phyloP scores from a whole-genome alignment of 2,329 filamentous ascomycete genomes.

The Pseudocercospora fuligena region DNA sequence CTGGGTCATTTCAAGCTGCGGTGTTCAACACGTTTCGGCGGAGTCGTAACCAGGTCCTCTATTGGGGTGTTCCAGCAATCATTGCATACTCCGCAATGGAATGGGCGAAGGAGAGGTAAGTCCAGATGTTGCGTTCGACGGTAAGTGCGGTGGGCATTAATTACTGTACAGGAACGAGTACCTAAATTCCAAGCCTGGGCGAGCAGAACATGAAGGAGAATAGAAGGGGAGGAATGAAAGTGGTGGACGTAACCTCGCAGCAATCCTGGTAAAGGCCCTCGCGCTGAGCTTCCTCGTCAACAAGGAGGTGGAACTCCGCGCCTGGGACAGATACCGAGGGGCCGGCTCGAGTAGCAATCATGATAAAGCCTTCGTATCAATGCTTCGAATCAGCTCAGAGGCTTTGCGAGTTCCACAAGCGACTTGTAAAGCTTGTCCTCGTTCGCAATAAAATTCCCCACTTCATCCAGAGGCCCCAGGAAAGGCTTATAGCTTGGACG shows the following conservation, averaged over 20 bases:
- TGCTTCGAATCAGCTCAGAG: too few relatives aligned
- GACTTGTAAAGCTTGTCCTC: neutral
- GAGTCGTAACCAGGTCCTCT: constrained; percentile 83
- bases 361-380: too few relatives aligned
- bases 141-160: neutral
- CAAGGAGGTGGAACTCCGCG: too few relatives aligned
- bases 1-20: constrained; percentile 75
- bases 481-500: too few relatives aligned
- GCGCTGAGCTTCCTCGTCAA: too few relatives aligned
- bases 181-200: constrained; percentile 77
- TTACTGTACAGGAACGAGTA: constrained; percentile 69
- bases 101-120: constrained; percentile 90
- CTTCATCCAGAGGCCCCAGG: neutral
- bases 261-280: too few relatives aligned
- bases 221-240: neutral
- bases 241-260: too few relatives aligned
- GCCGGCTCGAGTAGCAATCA: too few relatives aligned
- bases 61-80: constrained; percentile 79
- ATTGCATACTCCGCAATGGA: constrained; percentile 80
- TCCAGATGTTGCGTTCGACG: constrained; percentile 22
- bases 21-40: constrained; percentile 95
- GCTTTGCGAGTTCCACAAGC: too few relatives aligned
- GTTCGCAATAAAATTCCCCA: neutral
- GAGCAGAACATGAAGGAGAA: constrained; percentile 56
- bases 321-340: too few relatives aligned